phyloP scores from a whole-genome alignment of 345 rosid species.

The Moringa oleifera region DNA sequence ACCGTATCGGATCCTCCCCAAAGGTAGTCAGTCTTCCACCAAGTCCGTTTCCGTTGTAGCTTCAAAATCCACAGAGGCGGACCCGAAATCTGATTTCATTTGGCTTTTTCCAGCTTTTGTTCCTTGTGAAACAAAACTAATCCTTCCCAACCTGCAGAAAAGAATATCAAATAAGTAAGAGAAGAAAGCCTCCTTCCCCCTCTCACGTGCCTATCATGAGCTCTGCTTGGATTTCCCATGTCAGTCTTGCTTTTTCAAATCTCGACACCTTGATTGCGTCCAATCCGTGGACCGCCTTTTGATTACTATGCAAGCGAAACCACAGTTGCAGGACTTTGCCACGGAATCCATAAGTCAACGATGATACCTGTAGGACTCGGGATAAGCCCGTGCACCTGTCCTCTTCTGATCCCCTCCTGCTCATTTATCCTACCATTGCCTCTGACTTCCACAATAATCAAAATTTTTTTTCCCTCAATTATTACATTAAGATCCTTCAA shows the following conservation, averaged over 20 bases:
- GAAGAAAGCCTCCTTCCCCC: not conserved
- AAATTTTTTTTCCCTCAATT: not conserved
- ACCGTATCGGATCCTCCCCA: not conserved
- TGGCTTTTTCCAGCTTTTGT: constrained; percentile 17
- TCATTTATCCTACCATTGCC: too few relatives aligned
- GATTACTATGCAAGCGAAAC: too few relatives aligned
- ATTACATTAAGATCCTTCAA: not conserved
- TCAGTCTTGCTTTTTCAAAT: not conserved
- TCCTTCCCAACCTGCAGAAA: not conserved
- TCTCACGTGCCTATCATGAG: not conserved
- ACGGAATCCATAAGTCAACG: too few relatives aligned
- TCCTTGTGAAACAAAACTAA: not conserved
- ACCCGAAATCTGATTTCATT: constrained; percentile 38
- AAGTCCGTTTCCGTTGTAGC: not conserved
- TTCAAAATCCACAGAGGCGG: constrained; percentile 24
- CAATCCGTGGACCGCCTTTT: not conserved
- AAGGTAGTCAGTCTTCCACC: not conserved
- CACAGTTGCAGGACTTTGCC: too few relatives aligned
- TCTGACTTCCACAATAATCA: too few relatives aligned
- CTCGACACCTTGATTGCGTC: not conserved
- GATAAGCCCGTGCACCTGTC: not conserved
- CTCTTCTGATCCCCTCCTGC: not conserved
- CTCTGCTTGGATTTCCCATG: not conserved
- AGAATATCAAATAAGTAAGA: too few relatives aligned
- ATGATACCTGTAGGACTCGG: not conserved